These are phyloP conservation scores for Mycena vitilis DNA, from an alignment of 768 basidiomycete genomes.

Conservation along the genomic window DNA sequence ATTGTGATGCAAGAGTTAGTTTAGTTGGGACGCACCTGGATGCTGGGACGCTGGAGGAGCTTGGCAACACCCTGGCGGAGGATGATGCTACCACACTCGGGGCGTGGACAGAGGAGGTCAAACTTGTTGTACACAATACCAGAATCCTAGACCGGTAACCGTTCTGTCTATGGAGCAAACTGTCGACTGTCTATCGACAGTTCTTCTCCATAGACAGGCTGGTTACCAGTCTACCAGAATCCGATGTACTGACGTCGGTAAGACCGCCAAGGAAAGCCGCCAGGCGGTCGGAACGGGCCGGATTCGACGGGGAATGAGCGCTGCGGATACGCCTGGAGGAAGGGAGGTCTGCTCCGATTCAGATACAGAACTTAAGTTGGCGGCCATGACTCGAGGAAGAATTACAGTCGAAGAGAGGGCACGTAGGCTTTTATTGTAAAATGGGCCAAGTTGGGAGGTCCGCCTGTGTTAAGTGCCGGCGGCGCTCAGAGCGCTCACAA, in stretches of 20 bases:
- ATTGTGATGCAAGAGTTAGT: neutral
- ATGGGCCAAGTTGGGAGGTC: no score
- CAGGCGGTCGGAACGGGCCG: neutral
- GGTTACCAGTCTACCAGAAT: no score
- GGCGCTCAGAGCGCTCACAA: no score
- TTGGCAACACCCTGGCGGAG: slow-evolving; percentile 68
- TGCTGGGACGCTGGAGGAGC: slow-evolving; percentile 65
- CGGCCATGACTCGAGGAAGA: neutral
- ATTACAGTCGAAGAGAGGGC: no score
- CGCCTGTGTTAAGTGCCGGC: no score
- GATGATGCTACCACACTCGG: slow-evolving; percentile 78
- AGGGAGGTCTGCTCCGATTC: slow-evolving; percentile 1
- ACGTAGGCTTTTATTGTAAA: no score
- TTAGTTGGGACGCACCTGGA: slow-evolving; percentile 48
- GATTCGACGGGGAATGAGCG: slow-evolving; percentile 2
- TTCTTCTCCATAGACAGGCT: no score
- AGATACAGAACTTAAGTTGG: neutral
- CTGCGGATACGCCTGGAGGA: slow-evolving; percentile 9
- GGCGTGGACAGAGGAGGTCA: slow-evolving; percentile 50
- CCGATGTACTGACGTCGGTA: slow-evolving; percentile 8
- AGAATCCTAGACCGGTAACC: no score
- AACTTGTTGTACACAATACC: slow-evolving; percentile 10
- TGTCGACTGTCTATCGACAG: no score
- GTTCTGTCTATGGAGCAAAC: no score
- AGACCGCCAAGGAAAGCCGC: slow-evolving; percentile 8